Evolutionary conservation across 2,329 filamentous ascomycete species (phyloP).

Genomic region (Aspergillus novoparasiticus): DNA sequence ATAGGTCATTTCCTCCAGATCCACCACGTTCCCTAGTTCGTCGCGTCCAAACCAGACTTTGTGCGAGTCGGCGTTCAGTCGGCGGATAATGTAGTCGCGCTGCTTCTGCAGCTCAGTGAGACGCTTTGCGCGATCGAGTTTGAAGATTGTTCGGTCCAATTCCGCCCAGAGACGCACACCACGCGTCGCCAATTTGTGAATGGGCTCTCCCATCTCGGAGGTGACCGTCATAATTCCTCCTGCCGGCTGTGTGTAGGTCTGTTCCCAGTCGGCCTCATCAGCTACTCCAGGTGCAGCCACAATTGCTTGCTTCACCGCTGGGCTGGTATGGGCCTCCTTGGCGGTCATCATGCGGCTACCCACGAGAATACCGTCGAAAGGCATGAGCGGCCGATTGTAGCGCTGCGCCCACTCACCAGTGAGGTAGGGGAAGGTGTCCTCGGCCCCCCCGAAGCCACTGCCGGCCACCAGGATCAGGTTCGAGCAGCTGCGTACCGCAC

Average conservation of each 20-base stretch:
- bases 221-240: constrained; percentile 95
- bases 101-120: constrained; percentile 85
- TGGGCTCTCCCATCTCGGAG: constrained; percentile 99
- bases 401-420: constrained; percentile 82
- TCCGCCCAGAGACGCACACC: constrained; percentile 97
- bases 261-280: constrained; percentile 77
- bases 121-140: constrained; percentile 90
- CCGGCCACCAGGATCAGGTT: constrained; percentile 88
- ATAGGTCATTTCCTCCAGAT: constrained; percentile 96
- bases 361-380: constrained; percentile 87
- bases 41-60: constrained; percentile 96
- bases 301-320: constrained; percentile 85
- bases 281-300: constrained; percentile 81
- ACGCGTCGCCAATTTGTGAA: constrained; percentile 96
- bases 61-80: constrained; percentile 93
- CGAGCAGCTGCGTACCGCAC: constrained; percentile 77
- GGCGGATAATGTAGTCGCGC: constrained; percentile 89
- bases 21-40: constrained; percentile 75
- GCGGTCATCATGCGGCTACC: constrained; percentile 93
- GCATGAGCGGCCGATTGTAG: constrained; percentile 89
- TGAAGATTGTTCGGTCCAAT: constrained; percentile 99
- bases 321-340: constrained; percentile 86
- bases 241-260: constrained; percentile 86
- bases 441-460: constrained; percentile 84
- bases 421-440: constrained; percentile 89